Conservation (phyloP, 1,284 basidiomycete genomes). For the Papiliotrema flavescens region DNA sequence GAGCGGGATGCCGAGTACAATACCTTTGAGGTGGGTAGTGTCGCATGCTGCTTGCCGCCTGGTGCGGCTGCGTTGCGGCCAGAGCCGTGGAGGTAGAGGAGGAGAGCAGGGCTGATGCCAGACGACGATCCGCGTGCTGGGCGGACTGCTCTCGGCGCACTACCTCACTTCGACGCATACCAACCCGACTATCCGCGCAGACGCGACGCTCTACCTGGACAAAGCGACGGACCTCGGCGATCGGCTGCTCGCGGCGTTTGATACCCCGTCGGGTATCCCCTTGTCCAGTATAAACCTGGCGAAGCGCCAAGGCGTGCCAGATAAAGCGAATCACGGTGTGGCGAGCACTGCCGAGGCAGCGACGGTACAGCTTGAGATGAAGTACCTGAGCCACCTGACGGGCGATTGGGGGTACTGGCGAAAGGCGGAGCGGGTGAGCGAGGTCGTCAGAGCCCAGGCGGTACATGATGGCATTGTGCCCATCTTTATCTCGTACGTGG, state of each 20-base stretch:
- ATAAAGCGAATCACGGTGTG: constrained; percentile 62
- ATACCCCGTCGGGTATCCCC: constrained; percentile 77
- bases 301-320: constrained; percentile 61
- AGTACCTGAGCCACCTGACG: constrained; percentile 78
- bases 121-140: constrained; percentile 77
- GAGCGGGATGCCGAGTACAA: constrained; percentile 77
- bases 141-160: constrained; percentile 78
- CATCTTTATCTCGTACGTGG: constrained; percentile 71
- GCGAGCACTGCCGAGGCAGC: constrained; percentile 80
- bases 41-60: constrained; percentile 2
- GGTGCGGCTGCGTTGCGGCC: background rate
- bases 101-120: constrained; percentile 27
- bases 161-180: constrained; percentile 55
- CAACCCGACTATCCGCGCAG: constrained; percentile 49
- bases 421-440: constrained; percentile 67
- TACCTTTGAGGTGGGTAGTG: constrained; percentile 75
- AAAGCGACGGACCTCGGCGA: constrained; percentile 77
- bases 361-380: constrained; percentile 83
- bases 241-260: constrained; percentile 78
- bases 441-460: constrained; percentile 61
- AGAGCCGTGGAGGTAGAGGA: too few species aligned
- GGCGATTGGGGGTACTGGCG: constrained; percentile 76
- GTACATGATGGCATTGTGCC: constrained; percentile 71
- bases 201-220: constrained; percentile 66
- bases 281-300: constrained; percentile 73